Evolutionary conservation across 2,329 filamentous ascomycete genomes (phyloP).

Genomic region (Chaetoscypha palmicola): DNA sequence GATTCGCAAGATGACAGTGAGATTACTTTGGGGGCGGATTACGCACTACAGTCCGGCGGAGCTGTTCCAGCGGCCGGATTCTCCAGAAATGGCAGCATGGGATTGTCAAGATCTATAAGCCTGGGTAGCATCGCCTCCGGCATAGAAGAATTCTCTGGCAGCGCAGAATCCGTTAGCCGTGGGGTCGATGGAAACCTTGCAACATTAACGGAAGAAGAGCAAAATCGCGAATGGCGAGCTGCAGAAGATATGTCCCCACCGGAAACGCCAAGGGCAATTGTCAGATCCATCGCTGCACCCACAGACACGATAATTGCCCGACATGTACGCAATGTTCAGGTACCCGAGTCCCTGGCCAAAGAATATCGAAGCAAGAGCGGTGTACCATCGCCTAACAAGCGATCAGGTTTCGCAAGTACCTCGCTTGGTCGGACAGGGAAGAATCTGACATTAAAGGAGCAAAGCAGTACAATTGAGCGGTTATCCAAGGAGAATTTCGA

Average conservation of each 20-base stretch:
- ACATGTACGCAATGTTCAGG: constrained; percentile 82
- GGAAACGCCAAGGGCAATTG: constrained; percentile 62
- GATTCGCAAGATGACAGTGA: constrained; percentile 59
- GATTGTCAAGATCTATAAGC: constrained; percentile 71
- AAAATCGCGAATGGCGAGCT: constrained; percentile 39
- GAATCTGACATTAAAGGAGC: constrained; percentile 87
- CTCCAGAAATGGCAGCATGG: constrained; percentile 43
- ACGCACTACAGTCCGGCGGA: constrained; percentile 74
- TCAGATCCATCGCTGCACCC: constrained; percentile 51
- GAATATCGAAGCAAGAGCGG: constrained; percentile 76
- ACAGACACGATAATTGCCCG: constrained; percentile 85
- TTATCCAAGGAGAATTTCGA: constrained; percentile 98
- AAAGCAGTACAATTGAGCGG: constrained; percentile 93
- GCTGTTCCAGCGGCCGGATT: constrained; percentile 53
- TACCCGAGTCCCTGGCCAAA: constrained; percentile 79
- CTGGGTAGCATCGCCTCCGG: constrained; percentile 85
- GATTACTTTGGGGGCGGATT: constrained; percentile 68
- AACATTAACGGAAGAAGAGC: constrained; percentile 53
- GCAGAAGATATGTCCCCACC: constrained; percentile 43
- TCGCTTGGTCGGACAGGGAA: constrained; percentile 51
- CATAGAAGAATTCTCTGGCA: constrained; percentile 43
- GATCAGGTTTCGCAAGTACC: constrained; percentile 42
- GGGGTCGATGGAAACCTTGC: constrained; percentile 44
- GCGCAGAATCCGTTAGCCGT: constrained; percentile 24
- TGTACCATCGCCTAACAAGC: constrained; percentile 50